Base-by-base conservation (phyloP, 345 rosid species). In the Mangifera indica region DNA sequence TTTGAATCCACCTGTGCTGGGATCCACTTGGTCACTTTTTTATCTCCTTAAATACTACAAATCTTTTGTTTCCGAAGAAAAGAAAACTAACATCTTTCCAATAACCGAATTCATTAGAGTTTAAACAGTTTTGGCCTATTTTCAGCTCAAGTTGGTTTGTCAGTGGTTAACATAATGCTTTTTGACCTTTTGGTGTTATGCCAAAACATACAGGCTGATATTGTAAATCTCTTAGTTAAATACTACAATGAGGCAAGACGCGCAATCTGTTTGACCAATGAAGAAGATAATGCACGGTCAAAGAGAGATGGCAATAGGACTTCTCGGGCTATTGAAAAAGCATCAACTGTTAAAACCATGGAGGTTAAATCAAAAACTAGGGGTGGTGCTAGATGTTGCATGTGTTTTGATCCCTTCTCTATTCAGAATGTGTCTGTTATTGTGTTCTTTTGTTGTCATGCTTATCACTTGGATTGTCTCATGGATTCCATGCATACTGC, bases 381-480 rank as follows among this genome's bases (percentile, higher is more conserved):
- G 20, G 97, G 96, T 71, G 91, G 86, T 58, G 87, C 92, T 58
- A 86, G 99, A 76, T 96, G 79, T 72, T 91, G 99, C 89, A 85
- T 96, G 77, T 96, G 99, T 78, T 96, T 96, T 3, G 97, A 93
- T 51, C 91, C 93, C 26, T 85, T 96, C 64, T 93, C 96, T 11
- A 86, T 93, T 71, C 93, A 86, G 77, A 88, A 84, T 17, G 92
- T 85, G 59, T 88, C 97, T 0, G 95, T 88, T 0, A 81, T 91
- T 10, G 81, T 84, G 61, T 96, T 96, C 93, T 93, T 91, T 78
- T 96, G 99, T 77, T 93, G 99, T 66, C 99, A 96, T 76, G 92
- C 91, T 49, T 93, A 96, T 81, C 99, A 96, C 81, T 79, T 67
- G 86, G 77, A 77, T 26, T 96, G 99, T 73, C 91, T 96, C 71